phyloP scores from a whole-genome alignment of 148 eudicot genomes.

The Cornus florida region DNA sequence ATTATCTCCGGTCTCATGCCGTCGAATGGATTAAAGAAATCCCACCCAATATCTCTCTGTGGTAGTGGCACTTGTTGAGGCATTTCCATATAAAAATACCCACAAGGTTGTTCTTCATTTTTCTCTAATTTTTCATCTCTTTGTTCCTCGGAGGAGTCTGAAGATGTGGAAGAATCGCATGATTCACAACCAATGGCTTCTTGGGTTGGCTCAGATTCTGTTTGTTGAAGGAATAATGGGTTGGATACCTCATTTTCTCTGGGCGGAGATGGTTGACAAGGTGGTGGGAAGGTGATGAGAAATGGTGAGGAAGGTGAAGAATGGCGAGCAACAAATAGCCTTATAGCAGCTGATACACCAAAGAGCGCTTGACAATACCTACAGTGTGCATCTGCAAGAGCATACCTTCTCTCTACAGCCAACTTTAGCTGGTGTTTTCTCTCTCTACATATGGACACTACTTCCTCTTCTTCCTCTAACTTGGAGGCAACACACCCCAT shows the following conservation, averaged over 20 bases:
- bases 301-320: constrained; percentile 75
- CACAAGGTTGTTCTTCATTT: constrained; percentile 30
- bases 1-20: constrained; percentile 49
- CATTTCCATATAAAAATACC: constrained; percentile 67
- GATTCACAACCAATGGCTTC: constrained; percentile 35
- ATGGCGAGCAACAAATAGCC: constrained; percentile 80
- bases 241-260: constrained; percentile 58
- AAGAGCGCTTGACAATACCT: constrained; percentile 74
- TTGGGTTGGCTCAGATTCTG: constrained; percentile 52
- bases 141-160: constrained; percentile 36
- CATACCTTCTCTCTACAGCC: constrained; percentile 83
- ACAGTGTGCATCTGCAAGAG: constrained; percentile 80
- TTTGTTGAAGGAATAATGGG: constrained; percentile 76
- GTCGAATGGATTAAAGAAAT: constrained; percentile 84
- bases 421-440: constrained; percentile 71
- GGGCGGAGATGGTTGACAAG: constrained; percentile 40
- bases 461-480: constrained; percentile 80
- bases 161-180: constrained; percentile 27
- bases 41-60: constrained; percentile 90
- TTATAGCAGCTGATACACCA: constrained; percentile 86
- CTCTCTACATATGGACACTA: constrained; percentile 80
- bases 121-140: constrained; percentile 19
- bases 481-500: constrained; percentile 99
- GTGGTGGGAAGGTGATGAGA: constrained; percentile 73
- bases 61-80: constrained; percentile 71